These are phyloP conservation scores for Lodderomyces elongisporus DNA, from an alignment of 1,139 yeast species.

Conservation along the genomic window DNA sequence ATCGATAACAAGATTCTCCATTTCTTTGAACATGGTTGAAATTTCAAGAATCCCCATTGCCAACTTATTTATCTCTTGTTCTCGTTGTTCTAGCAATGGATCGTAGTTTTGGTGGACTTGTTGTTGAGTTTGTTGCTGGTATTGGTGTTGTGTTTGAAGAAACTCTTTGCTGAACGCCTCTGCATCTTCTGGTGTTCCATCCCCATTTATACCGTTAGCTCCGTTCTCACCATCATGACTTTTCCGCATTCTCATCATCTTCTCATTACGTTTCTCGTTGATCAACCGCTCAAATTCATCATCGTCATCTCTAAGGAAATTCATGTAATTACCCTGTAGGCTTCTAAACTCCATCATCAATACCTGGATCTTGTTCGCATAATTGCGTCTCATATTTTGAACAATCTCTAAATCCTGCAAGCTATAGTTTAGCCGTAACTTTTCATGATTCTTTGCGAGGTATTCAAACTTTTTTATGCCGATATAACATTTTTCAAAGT, in stretches of 20 bases:
- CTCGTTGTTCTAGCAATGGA: conserved; percentile 76
- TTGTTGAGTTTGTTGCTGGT: conserved; percentile 27
- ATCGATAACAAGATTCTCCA: conserved; percentile 87
- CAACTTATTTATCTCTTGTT: conserved; percentile 79
- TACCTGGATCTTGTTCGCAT: conserved; percentile 82
- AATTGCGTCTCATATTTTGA: conserved; percentile 73
- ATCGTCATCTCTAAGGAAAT: conserved; percentile 70
- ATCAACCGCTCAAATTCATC: conserved; percentile 6
- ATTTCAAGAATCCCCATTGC: conserved; percentile 95
- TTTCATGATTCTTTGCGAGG: conserved; percentile 35
- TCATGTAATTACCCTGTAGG: conserved; percentile 83
- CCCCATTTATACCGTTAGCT: not conserved
- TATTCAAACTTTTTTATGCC: conserved; percentile 64
- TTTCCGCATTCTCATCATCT: not conserved
- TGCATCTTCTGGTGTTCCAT: not conserved
- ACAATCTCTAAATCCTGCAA: conserved; percentile 59
- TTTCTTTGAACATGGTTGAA: conserved; percentile 86
- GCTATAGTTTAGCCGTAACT: conserved; percentile 32
- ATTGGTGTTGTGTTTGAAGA: conserved; percentile 39
- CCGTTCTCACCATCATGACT: not conserved
- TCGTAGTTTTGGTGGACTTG: conserved; percentile 33
- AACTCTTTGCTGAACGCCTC: conserved; percentile 5
- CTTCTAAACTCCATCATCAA: conserved; percentile 74
- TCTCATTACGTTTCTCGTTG: conserved; percentile 3
- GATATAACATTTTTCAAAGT: conserved; percentile 72